A percentile compares a stretch with the other conserved stretches of the same genome.
phyloP scores from a whole-genome alignment of 176 grass and related monocot species.

The Raddia guianensis region DNA sequence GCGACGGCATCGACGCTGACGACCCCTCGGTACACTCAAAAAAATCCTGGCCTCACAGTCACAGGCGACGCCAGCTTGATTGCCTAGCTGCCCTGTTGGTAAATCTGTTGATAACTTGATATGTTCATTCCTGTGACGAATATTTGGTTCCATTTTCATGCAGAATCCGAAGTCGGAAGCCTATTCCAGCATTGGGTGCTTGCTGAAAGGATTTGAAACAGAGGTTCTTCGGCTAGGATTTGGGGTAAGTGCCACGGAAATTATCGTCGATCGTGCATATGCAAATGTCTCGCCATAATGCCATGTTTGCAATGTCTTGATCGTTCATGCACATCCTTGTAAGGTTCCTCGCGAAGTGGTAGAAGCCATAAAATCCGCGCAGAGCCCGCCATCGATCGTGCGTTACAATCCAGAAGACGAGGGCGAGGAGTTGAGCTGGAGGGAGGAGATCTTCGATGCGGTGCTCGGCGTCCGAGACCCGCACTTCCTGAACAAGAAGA shows the following conservation, averaged over 20 bases:
- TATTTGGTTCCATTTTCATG: background rate
- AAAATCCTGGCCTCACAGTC: too few relatives aligned
- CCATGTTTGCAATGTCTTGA: background rate
- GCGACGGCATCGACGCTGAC: conserved; percentile 49
- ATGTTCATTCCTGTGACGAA: background rate
- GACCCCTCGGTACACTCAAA: conserved; percentile 44
- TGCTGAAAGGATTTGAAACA: conserved; percentile 70
- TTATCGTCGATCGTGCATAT: background rate
- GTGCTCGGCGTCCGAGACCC: conserved; percentile 50
- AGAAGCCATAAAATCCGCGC: conserved; percentile 30
- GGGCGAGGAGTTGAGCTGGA: conserved; percentile 45
- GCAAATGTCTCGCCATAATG: background rate
- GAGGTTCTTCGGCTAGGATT: conserved; percentile 70
- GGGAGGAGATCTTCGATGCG: conserved; percentile 49
- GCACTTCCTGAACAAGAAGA: conserved; percentile 60
- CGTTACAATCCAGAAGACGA: conserved; percentile 42
- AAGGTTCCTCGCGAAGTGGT: conserved; percentile 37
- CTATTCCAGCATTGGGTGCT: conserved; percentile 65
- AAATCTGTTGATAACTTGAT: background rate
- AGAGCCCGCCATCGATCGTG: conserved; percentile 57
- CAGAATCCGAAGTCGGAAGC: conserved; percentile 64
- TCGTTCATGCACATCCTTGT: background rate
- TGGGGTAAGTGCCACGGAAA: conserved; percentile 47
- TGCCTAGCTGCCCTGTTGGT: background rate
- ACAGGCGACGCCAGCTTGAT: too few relatives aligned